These are phyloP conservation scores for Graphilbum fragrans DNA, from an alignment of 2,329 filamentous ascomycete species.

Conservation along the genomic window DNA sequence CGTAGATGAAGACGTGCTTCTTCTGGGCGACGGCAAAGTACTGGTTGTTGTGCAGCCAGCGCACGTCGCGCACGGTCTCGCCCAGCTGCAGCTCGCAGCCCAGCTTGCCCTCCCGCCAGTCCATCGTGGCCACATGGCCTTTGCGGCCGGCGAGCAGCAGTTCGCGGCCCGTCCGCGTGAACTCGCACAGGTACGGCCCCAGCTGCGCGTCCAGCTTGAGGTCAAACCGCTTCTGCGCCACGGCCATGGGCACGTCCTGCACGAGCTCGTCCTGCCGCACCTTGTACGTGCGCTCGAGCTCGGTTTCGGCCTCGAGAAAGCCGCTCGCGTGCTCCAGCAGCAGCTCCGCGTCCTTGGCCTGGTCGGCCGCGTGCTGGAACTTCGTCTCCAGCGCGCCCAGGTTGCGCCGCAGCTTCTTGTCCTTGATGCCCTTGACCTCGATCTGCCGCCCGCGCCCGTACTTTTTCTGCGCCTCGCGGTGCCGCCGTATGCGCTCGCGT, in stretches of 20 bases:
- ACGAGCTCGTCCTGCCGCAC: slow-evolving; percentile 81
- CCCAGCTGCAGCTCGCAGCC: slow-evolving; percentile 77
- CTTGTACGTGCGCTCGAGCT: slow-evolving; percentile 85
- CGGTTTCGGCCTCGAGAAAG: slow-evolving; percentile 77
- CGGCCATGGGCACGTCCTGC: slow-evolving; percentile 62
- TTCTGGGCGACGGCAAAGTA: slow-evolving; percentile 94
- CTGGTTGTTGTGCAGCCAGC: slow-evolving; percentile 91
- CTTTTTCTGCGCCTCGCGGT: slow-evolving; percentile 53
- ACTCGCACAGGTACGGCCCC: slow-evolving; percentile 82
- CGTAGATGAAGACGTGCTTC: slow-evolving; percentile 95
- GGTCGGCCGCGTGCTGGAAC: slow-evolving; percentile 67
- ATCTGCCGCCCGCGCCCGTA: slow-evolving; percentile 75
- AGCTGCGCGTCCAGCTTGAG: slow-evolving; percentile 62
- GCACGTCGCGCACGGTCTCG: slow-evolving; percentile 80
- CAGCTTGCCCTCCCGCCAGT: slow-evolving; percentile 86
- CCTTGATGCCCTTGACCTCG: slow-evolving; percentile 57
- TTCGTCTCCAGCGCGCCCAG: slow-evolving; percentile 69
- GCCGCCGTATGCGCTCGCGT: slow-evolving; percentile 35
- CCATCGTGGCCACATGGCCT: slow-evolving; percentile 91
- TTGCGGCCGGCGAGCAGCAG: slow-evolving; percentile 79
- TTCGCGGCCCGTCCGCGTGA: slow-evolving; percentile 78
- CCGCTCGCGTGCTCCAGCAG: slow-evolving; percentile 76
- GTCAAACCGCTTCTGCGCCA: slow-evolving; percentile 87
- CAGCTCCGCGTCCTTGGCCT: slow-evolving; percentile 92
- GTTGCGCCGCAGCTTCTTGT: slow-evolving; percentile 81